A percentile compares a stretch with the other conserved stretches of the same genome.
These are phyloP conservation scores for Pleurotus platypus DNA, from an alignment of 768 basidiomycete species.

Conservation along the genomic window DNA sequence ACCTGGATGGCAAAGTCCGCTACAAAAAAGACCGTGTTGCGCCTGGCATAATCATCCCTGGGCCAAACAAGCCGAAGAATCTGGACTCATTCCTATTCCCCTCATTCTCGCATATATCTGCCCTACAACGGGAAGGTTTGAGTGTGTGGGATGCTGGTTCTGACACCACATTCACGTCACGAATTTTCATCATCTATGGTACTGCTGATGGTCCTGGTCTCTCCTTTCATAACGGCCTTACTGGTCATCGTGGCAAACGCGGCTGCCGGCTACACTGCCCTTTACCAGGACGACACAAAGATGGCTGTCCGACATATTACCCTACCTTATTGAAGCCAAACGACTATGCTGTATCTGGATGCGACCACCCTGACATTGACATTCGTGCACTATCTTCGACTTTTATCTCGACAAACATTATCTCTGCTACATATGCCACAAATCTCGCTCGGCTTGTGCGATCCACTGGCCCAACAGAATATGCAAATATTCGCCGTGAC, in stretches of 20 bases:
- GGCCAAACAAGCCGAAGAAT: too few species aligned
- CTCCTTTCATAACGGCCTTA: slow-evolving; percentile 20
- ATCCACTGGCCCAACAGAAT: slow-evolving; percentile 15
- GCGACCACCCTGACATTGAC: slow-evolving; percentile 19
- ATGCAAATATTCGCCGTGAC: slow-evolving; percentile 14
- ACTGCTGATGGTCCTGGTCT: slow-evolving; percentile 27
- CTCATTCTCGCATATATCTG: too few species aligned
- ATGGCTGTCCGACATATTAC: slow-evolving; percentile 25
- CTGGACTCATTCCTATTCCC: too few species aligned
- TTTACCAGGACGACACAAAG: slow-evolving; percentile 25
- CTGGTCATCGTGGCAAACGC: slow-evolving; percentile 16
- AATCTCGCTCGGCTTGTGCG: slow-evolving; percentile 9
- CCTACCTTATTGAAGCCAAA: slow-evolving; percentile 22
- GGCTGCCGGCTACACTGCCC: background rate
- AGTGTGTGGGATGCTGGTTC: slow-evolving; percentile 20
- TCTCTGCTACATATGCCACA: too few species aligned
- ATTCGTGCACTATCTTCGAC: slow-evolving; percentile 20
- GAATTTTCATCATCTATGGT: slow-evolving; percentile 18
- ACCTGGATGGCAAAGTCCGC: too few species aligned
- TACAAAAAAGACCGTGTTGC: too few species aligned
- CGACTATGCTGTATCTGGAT: slow-evolving; percentile 16
- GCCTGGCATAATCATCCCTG: too few species aligned
- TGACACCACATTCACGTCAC: slow-evolving; percentile 12
- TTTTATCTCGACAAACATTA: slow-evolving; percentile 20
- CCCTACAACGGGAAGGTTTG: too few species aligned